A percentile compares a stretch with the other conserved stretches of the same genome.
Evolutionary conservation across 345 rosid genomes (phyloP).

Genomic region (Laguncularia racemosa): DNA sequence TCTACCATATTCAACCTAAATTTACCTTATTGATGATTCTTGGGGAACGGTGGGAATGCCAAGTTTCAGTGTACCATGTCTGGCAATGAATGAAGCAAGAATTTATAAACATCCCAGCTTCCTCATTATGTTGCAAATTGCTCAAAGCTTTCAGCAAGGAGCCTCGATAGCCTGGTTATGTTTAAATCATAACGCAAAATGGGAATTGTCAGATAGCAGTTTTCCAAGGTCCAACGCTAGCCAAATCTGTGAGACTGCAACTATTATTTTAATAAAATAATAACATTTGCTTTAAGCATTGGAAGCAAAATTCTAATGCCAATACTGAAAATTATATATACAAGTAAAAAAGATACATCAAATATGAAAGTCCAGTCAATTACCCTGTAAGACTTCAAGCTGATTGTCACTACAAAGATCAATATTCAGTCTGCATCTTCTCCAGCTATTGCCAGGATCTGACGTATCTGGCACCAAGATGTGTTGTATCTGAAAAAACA

Average conservation of each 20-base stretch:
- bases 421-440: slow-evolving; percentile 55
- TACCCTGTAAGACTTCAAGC: slow-evolving; percentile 61
- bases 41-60: slow-evolving; percentile 71
- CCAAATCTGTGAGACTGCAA: no score
- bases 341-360: no score
- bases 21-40: slow-evolving; percentile 58
- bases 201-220: not conserved
- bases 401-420: slow-evolving; percentile 49
- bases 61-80: slow-evolving; percentile 46
- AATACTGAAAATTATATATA: no score
- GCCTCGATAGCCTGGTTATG: slow-evolving; percentile 46
- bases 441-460: slow-evolving; percentile 54
- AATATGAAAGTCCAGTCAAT: not conserved
- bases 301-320: no score
- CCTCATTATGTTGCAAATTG: slow-evolving; percentile 33
- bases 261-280: no score
- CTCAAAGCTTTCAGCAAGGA: slow-evolving; percentile 52
- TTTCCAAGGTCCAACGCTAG: not conserved
- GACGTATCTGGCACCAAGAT: slow-evolving; percentile 55
- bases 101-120: slow-evolving; percentile 64
- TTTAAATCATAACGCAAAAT: not conserved
- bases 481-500: slow-evolving; percentile 46
- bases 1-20: not conserved
- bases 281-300: no score
- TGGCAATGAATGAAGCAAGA: slow-evolving; percentile 87